A percentile compares a stretch with the other conserved stretches of the same genome.
These are phyloP conservation scores for Phoma sp. DNA, from an alignment of 2,329 filamentous ascomycete species.

Conservation along the genomic window DNA sequence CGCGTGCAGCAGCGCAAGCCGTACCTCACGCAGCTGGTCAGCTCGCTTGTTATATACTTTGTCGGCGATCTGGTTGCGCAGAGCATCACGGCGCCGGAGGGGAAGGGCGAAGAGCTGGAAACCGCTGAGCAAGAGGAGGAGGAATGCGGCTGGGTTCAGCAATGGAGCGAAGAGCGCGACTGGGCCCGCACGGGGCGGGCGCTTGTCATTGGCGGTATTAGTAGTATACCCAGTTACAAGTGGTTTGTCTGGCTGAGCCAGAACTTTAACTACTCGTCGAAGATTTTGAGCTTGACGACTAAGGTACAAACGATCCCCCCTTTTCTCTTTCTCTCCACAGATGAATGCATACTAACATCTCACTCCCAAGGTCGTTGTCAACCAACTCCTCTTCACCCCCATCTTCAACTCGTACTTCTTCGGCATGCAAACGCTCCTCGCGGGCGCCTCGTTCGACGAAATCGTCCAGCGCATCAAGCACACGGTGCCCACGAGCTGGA, in stretches of 20 bases:
- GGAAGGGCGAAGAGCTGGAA: conserved; percentile 13
- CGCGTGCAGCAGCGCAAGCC: conserved; percentile 74
- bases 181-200: conserved; percentile 69
- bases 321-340: neutral
- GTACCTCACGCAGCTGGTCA: conserved; percentile 78
- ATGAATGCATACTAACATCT: conserved; percentile 3
- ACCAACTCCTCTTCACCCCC: conserved; percentile 81
- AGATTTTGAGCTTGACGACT: conserved; percentile 69
- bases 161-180: conserved; percentile 53
- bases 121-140: conserved; percentile 14
- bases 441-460: conserved; percentile 67
- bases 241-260: conserved; percentile 84
- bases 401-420: conserved; percentile 60
- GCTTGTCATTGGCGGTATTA: conserved; percentile 73
- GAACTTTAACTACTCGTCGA: conserved; percentile 83
- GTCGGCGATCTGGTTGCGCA: conserved; percentile 80
- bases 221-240: conserved; percentile 77
- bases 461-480: conserved; percentile 72
- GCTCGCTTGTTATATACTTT: conserved; percentile 78
- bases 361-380: conserved; percentile 65
- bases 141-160: conserved; percentile 46
- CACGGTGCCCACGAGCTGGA: conserved; percentile 76
- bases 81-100: conserved; percentile 55
- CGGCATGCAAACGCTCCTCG: conserved; percentile 56
- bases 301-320: conserved; percentile 55